Evolutionary conservation across 2,329 filamentous ascomycete species (phyloP).

Genomic region (Rhinocladiella similis): DNA sequence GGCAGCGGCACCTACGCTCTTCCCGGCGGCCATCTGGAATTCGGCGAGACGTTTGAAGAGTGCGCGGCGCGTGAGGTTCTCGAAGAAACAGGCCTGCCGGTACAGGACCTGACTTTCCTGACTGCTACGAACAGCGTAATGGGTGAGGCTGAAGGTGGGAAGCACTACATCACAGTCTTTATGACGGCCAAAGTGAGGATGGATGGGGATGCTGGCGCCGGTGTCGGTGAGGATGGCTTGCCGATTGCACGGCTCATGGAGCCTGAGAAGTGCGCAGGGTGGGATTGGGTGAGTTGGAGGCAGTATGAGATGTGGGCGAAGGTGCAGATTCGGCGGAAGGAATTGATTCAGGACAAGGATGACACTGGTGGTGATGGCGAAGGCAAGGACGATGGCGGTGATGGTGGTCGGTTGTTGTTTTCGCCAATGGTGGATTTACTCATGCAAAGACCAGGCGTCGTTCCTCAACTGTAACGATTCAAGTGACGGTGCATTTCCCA

Average conservation of each 20-base stretch:
- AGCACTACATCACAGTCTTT: constrained; percentile 76
- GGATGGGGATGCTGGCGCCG: constrained; percentile 34
- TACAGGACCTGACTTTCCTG: constrained; percentile 55
- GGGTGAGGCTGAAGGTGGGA: constrained; percentile 44
- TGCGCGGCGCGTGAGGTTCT: constrained; percentile 67
- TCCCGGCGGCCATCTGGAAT: constrained; percentile 75
- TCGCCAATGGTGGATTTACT: constrained; percentile 50
- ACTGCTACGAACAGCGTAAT: constrained; percentile 70
- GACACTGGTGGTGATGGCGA: constrained; percentile 20
- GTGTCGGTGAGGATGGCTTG: constrained; percentile 42
- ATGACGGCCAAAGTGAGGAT: constrained; percentile 56
- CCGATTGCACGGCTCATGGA: constrained; percentile 49
- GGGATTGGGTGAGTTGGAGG: constrained; percentile 56
- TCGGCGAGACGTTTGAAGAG: constrained; percentile 60
- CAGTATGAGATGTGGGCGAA: constrained; percentile 43
- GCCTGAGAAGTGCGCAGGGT: constrained; percentile 56
- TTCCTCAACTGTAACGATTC: constrained; percentile 27
- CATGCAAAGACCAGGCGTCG: constrained; percentile 38
- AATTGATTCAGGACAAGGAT: neutral
- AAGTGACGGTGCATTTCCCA: neutral
- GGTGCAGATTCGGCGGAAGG: constrained; percentile 23
- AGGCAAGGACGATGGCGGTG: constrained; percentile 30
- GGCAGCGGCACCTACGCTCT: constrained; percentile 63
- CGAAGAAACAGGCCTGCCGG: constrained; percentile 68
- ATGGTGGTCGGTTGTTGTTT: constrained; percentile 42